These are phyloP conservation scores for Buxus sempervirens DNA, from an alignment of 164 flowering plant genomes.

Conservation along the genomic window DNA sequence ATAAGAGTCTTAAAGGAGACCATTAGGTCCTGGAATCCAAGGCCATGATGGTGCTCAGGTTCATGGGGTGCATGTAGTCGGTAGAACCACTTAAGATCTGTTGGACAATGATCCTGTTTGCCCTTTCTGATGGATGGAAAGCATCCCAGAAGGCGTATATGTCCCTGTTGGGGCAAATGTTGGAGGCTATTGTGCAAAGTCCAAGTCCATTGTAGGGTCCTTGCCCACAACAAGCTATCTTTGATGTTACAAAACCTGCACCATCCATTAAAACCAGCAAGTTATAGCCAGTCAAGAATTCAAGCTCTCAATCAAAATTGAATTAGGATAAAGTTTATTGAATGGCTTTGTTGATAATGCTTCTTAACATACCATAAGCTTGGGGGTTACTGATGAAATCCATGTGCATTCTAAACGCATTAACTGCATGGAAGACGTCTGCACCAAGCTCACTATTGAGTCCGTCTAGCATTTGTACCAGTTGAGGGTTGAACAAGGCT, in stretches of 20 bases:
- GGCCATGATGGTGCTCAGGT: constrained; percentile 66
- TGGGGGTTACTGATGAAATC: constrained; percentile 56
- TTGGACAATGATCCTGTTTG: constrained; percentile 54
- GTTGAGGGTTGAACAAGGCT: constrained; percentile 51
- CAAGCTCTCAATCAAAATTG: too few relatives aligned
- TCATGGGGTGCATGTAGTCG: constrained; percentile 72
- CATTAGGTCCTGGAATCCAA: constrained; percentile 48
- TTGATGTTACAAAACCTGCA: constrained; percentile 66
- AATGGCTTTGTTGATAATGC: too few relatives aligned
- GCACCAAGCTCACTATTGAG: constrained; percentile 54
- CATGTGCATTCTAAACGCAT: constrained; percentile 36
- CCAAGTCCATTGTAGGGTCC: constrained; percentile 83
- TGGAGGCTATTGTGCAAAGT: constrained; percentile 46
- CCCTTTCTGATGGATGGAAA: constrained; percentile 70
- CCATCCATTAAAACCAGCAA: neutral
- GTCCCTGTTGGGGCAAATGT: constrained; percentile 59
- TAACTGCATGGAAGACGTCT: constrained; percentile 43
- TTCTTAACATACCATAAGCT: constrained; percentile 61
- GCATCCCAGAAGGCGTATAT: constrained; percentile 67
- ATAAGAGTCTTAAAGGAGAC: too few relatives aligned
- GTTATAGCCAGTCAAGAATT: neutral
- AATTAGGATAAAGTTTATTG: too few relatives aligned
- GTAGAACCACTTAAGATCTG: constrained; percentile 40
- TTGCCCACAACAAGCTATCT: constrained; percentile 82
- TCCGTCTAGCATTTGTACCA: constrained; percentile 34